Base-by-base conservation (phyloP, 495 filamentous ascomycete genomes). In the Penicillium canariense region DNA sequence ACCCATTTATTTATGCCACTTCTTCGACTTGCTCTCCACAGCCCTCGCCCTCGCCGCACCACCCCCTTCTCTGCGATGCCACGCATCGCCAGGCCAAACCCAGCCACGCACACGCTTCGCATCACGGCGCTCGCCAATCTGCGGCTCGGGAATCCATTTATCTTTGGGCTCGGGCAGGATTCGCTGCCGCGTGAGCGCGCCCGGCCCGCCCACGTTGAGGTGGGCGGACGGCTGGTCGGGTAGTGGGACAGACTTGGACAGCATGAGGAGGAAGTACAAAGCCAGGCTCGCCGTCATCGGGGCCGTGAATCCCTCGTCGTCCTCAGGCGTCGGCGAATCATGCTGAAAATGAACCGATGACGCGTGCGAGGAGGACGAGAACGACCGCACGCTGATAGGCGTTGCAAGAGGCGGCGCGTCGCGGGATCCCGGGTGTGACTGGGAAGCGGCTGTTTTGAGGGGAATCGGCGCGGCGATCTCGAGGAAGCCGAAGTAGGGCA, bases 101-200 rank as follows among this genome's bases (percentile, higher is more conserved):
- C 91, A 97, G 0, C 91, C 91, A 15, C 91, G 74, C 6, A 83
- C 77, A 38, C 88, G 75, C 76, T 92, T 96, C 45, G 90, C 90
- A 72, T 89, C 87, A 18, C 91, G 76, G 77, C 84, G 87, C 80
- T 97, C 91, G 4, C 85, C 83, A 55, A 88, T 76, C 61, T 91
- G 87, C 32, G 88, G 86, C 75, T 86, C 85, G 9, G 90, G 90
- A 66, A 97, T 94, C 91, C 91, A 96, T 57, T 78, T 74, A 68
- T 97, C 91, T 54, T 88, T 83, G 1, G 79, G 71, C 12, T 74
- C 78, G 0, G 81, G 67, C 46, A 88, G 74, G 44, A 83, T 80
- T 62, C 88, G 87, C 68, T 88, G 81, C 30, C 91, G 69, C 2
- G 87, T 91, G 15, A 89, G 77, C 49, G 88, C 86, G 8, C 85